phyloP scores from a whole-genome alignment of 164 flowering plant species.

The Annona cherimola region DNA sequence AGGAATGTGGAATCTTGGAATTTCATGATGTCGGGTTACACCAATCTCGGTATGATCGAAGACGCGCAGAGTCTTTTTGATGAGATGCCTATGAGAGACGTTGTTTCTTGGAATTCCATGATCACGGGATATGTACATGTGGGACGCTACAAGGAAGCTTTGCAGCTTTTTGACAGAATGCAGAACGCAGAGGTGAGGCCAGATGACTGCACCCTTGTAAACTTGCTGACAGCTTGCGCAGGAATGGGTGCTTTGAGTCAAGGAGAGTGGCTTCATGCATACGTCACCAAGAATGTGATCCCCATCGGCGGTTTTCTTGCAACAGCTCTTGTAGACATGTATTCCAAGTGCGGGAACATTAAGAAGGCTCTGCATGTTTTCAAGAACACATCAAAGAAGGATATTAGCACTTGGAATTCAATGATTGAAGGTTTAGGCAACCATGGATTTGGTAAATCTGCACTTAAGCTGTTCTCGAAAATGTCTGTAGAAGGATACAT shows the following conservation, averaged over 20 bases:
- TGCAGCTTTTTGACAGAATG: conserved; percentile 24
- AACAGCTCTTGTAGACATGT: conserved; percentile 41
- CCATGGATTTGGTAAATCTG: conserved; percentile 48
- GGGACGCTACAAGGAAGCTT: conserved; percentile 17
- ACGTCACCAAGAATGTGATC: conserved; percentile 24
- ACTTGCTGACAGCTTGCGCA: conserved; percentile 36
- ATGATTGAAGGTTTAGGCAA: conserved; percentile 46
- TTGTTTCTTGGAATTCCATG: conserved; percentile 37
- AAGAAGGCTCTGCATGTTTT: conserved; percentile 33
- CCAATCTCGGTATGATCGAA: conserved; percentile 20
- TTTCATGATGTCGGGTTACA: conserved; percentile 40
- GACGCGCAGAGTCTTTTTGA: conserved; percentile 28
- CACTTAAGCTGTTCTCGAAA: conserved; percentile 33
- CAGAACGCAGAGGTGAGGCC: conserved; percentile 20
- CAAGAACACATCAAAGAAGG: conserved; percentile 22
- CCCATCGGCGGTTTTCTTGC: conserved; percentile 29
- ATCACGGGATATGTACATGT: conserved; percentile 26
- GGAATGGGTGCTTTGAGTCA: conserved; percentile 29
- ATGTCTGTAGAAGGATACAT: conserved; percentile 32
- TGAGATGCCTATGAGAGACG: conserved; percentile 23
- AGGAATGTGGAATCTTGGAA: conserved; percentile 42
- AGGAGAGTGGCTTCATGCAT: conserved; percentile 41
- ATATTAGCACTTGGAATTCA: conserved; percentile 40
- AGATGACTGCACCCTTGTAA: conserved; percentile 28
- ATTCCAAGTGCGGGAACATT: conserved; percentile 30